Conservation (phyloP, 2,329 filamentous ascomycete genomes). For the Pseudogymnoascus sp. region DNA sequence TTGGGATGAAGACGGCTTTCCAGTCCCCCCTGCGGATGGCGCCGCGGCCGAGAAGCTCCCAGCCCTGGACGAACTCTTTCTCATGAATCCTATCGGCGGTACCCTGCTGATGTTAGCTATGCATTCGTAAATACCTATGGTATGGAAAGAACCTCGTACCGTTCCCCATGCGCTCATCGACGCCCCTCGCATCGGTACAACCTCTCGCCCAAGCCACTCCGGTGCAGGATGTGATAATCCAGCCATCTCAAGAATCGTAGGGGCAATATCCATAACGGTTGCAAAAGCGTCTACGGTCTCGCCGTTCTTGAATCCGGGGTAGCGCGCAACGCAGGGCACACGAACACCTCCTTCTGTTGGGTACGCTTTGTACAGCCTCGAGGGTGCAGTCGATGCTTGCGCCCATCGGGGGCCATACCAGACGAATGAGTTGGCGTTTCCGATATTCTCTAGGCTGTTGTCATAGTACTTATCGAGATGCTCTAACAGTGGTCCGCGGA, state of each 20-base stretch:
- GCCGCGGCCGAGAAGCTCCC: conserved; percentile 45
- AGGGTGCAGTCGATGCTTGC: conserved; percentile 37
- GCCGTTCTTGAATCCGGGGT: conserved; percentile 18
- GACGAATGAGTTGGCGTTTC: conserved; percentile 38
- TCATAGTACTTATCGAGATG: conserved; percentile 33
- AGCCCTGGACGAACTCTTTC: conserved; percentile 45
- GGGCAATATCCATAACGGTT: conserved; percentile 36
- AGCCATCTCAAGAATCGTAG: conserved; percentile 36
- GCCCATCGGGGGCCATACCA: conserved; percentile 37
- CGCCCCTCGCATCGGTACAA: conserved; percentile 46
- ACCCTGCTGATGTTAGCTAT: conserved; percentile 25
- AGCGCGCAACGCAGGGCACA: conserved; percentile 31
- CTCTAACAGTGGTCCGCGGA: not conserved
- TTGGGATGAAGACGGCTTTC: conserved; percentile 52
- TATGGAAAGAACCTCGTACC: conserved; percentile 4
- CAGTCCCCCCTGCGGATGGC: conserved; percentile 49
- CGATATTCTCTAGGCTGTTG: conserved; percentile 41
- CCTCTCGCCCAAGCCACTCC: conserved; percentile 37
- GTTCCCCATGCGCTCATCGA: conserved; percentile 36
- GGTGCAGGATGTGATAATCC: conserved; percentile 33
- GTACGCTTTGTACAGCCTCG: conserved; percentile 35
- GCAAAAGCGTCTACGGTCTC: conserved; percentile 30
- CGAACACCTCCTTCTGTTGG: conserved; percentile 36
- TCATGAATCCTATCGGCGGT: conserved; percentile 35
- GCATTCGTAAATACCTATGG: not conserved